Evolutionary conservation across 345 rosid genomes (phyloP).

Genomic region (rapeseed (Brassica napus)): Da-Ae NC_063446.1:31787001-31787500

Average conservation of each 20-base stretch:
- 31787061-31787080: conserved; percentile 27
- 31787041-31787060: conserved; percentile 37
- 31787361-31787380: not conserved
- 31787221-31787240: conserved; percentile 70
- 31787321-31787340: conserved; percentile 80
- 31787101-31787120: conserved; percentile 24
- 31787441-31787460: not conserved
- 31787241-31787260: conserved; percentile 76
- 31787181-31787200: conserved; percentile 62
- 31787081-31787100: conserved; percentile 29
- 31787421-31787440: conserved; percentile 22
- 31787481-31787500: not conserved
- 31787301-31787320: conserved; percentile 82
- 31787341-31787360: conserved; percentile 46
- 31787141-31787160: conserved; percentile 64
- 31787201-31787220: conserved; percentile 61
- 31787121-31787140: conserved; percentile 68
- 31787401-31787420: conserved; percentile 16
- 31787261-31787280: conserved; percentile 50
- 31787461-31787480: conserved; percentile 8
- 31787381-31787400: not conserved
- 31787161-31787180: conserved; percentile 76
- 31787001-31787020: conserved; percentile 41
- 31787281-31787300: conserved; percentile 75
- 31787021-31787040: conserved; percentile 24